phyloP scores from a whole-genome alignment of 352 stramenopile species.

The Phytophthora constricta region DNA sequence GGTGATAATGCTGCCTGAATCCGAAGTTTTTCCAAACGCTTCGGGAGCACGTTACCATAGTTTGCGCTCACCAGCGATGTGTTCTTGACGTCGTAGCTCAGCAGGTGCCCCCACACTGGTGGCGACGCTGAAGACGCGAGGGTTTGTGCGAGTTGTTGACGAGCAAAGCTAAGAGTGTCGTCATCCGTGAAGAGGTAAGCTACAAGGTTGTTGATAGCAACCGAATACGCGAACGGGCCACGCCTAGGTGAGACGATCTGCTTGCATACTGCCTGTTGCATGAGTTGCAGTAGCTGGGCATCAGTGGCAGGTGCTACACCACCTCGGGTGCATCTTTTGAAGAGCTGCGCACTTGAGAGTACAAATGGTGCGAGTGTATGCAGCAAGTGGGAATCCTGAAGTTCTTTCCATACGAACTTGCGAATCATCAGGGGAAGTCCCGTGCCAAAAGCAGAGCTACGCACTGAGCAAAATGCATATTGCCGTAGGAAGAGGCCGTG shows the following conservation, averaged over 20 bases:
- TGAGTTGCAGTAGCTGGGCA: constrained; percentile 50
- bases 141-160: constrained; percentile 57
- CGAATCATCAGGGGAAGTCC: constrained; percentile 66
- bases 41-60: constrained; percentile 1
- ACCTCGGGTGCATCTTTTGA: constrained; percentile 42
- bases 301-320: constrained; percentile 33
- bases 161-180: constrained; percentile 46
- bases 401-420: constrained; percentile 78
- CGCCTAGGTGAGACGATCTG: constrained; percentile 38
- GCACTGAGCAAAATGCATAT: constrained; percentile 68
- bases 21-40: constrained; percentile 30
- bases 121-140: constrained; percentile 38
- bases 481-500: constrained; percentile 69
- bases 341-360: constrained; percentile 26
- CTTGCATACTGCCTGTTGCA: constrained; percentile 54
- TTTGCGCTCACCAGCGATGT: constrained; percentile 5
- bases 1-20: constrained; percentile 38
- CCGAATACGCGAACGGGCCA: constrained; percentile 60
- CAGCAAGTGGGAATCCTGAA: constrained; percentile 57
- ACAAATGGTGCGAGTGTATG: constrained; percentile 58
- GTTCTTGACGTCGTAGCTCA: constrained; percentile 53
- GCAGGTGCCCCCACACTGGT: constrained; percentile 56
- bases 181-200: constrained; percentile 58
- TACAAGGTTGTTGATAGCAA: constrained; percentile 67
- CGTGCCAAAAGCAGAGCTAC: constrained; percentile 64